Evolutionary conservation across 331 rosid genomes (phyloP).

Genomic region (Saraca asoca): DNA sequence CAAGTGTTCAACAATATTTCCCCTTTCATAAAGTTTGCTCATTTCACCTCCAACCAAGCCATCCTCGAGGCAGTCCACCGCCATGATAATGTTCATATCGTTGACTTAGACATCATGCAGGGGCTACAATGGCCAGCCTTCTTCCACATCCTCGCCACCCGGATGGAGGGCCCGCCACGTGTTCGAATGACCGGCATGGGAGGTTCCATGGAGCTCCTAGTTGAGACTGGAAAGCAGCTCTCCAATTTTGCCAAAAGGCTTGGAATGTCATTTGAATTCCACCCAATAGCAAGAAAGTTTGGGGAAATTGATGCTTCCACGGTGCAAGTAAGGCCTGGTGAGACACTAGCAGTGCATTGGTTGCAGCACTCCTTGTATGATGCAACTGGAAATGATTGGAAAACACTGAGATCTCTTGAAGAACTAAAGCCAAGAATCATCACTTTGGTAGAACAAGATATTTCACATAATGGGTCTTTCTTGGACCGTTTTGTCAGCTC

Average conservation of each 20-base stretch:
- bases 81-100: conserved; percentile 54
- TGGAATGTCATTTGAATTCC: conserved; percentile 65
- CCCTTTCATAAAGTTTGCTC: conserved; percentile 85
- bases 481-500: conserved; percentile 89
- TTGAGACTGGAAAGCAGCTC: conserved; percentile 70
- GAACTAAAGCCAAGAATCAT: conserved; percentile 62
- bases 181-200: conserved; percentile 74
- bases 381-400: conserved; percentile 77
- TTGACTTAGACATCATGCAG: conserved; percentile 90
- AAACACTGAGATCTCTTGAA: conserved; percentile 56
- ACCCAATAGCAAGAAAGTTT: conserved; percentile 54
- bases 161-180: conserved; percentile 67
- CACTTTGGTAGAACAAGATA: conserved; percentile 80
- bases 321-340: conserved; percentile 50
- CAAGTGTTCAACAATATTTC: conserved; percentile 73
- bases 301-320: conserved; percentile 53
- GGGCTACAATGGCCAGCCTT: conserved; percentile 94
- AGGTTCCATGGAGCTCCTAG: conserved; percentile 57
- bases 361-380: conserved; percentile 74
- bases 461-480: conserved; percentile 65
- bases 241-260: conserved; percentile 65
- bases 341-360: conserved; percentile 81
- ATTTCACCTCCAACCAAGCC: conserved; percentile 89
- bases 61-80: conserved; percentile 72
- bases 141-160: conserved; percentile 70